Percentiles rank a stretch among this genome's conserved stretches.
phyloP scores from a whole-genome alignment of 2,329 filamentous ascomycete species.

The Gaeumannomyces tritici region DNA sequence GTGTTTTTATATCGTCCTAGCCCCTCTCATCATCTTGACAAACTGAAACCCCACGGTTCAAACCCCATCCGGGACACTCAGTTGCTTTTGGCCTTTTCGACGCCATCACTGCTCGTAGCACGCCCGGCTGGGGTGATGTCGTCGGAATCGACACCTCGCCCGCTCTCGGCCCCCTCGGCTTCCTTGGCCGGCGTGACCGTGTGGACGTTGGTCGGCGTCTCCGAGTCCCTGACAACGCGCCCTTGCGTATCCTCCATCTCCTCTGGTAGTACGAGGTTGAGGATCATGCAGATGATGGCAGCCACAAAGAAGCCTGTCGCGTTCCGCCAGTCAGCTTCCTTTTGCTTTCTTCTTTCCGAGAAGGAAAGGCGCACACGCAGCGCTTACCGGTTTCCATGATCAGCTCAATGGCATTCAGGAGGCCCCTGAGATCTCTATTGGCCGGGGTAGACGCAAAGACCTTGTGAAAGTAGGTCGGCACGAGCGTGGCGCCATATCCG shows the following conservation, averaged over 20 bases:
- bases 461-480: constrained; percentile 56
- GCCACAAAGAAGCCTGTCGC: constrained; percentile 63
- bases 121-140: background rate
- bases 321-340: background rate
- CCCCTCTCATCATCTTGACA: background rate
- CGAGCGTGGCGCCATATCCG: constrained; percentile 61
- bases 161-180: background rate
- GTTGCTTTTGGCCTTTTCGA: background rate
- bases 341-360: background rate
- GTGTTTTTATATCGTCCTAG: too few relatives aligned
- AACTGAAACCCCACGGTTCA: background rate
- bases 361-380: background rate
- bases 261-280: constrained; percentile 65
- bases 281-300: constrained; percentile 59
- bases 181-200: background rate
- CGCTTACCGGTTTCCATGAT: constrained; percentile 45
- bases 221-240: constrained; percentile 6
- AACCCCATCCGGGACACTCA: background rate
- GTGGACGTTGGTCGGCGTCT: constrained; percentile 1
- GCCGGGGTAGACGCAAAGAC: constrained; percentile 65
- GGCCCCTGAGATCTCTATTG: constrained; percentile 60
- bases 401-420: constrained; percentile 64
- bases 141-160: background rate
- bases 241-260: constrained; percentile 64
- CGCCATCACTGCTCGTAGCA: background rate